Evolutionary conservation across 1,284 basidiomycete genomes (phyloP).

Genomic region (Fomes fomentarius): DNA sequence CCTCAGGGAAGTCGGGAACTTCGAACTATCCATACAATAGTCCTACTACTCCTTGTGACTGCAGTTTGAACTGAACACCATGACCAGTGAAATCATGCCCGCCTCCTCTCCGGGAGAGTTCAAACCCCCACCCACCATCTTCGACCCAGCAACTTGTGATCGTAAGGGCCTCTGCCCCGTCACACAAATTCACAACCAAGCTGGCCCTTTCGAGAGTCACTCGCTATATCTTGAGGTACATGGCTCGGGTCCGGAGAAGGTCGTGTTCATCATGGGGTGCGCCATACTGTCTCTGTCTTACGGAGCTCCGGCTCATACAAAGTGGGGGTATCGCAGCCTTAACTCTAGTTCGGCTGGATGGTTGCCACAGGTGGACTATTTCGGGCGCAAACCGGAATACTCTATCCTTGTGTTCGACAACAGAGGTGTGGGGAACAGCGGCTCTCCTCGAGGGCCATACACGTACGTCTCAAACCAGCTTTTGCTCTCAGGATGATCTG

Average conservation of each 20-base stretch:
- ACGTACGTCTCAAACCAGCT: no score
- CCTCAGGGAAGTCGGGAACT: no score
- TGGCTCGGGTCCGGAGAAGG: slow-evolving; percentile 63
- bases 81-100: slow-evolving; percentile 16
- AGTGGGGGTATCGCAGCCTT: slow-evolving; percentile 38
- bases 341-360: slow-evolving; percentile 69
- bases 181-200: slow-evolving; percentile 54
- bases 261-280: slow-evolving; percentile 78
- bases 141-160: slow-evolving; percentile 59
- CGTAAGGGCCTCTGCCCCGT: slow-evolving; percentile 77
- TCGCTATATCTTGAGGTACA: slow-evolving; percentile 80
- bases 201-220: slow-evolving; percentile 58
- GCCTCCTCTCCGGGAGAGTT: slow-evolving; percentile 2
- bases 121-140: slow-evolving; percentile 41
- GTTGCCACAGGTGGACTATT: slow-evolving; percentile 62
- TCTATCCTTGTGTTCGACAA: slow-evolving; percentile 87
- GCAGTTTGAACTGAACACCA: no score
- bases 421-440: slow-evolving; percentile 82
- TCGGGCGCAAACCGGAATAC: slow-evolving; percentile 51
- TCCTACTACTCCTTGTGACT: no score
- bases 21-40: no score
- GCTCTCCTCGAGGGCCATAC: slow-evolving; percentile 73
- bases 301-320: not conserved
- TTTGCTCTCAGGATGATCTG: no score
- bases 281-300: slow-evolving; percentile 10